Conservation (phyloP, 2,329 filamentous ascomycete genomes). For the Cladosporium sphaerospermum region DNA sequence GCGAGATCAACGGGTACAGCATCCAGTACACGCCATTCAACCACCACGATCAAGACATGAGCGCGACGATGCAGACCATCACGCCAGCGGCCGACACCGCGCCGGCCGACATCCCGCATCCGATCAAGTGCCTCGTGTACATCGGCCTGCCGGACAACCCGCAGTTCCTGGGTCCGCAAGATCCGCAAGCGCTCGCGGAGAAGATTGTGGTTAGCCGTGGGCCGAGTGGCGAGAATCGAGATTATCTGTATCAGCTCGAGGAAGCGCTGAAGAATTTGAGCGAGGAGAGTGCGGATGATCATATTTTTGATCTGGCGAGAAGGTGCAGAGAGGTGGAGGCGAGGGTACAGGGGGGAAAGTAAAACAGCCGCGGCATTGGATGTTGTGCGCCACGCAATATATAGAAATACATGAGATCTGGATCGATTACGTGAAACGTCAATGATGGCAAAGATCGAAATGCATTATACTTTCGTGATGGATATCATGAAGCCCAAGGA, state of each 20-base stretch:
- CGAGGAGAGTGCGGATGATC: constrained; percentile 68
- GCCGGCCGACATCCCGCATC: constrained; percentile 16
- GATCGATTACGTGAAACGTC: neutral
- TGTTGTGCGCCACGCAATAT: no score
- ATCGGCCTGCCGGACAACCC: constrained; percentile 91
- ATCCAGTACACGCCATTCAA: constrained; percentile 82
- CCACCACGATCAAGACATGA: constrained; percentile 45
- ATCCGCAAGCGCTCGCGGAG: constrained; percentile 68
- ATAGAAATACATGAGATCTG: neutral
- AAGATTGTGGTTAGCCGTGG: constrained; percentile 73
- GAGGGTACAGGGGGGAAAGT: neutral
- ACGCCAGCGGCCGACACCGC: constrained; percentile 13
- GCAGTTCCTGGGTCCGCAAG: constrained; percentile 82
- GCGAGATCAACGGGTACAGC: constrained; percentile 95
- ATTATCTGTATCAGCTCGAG: constrained; percentile 82
- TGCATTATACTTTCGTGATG: constrained; percentile 2
- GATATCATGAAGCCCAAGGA: constrained; percentile 3
- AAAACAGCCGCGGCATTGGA: neutral
- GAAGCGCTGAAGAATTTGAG: constrained; percentile 66
- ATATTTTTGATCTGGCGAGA: constrained; percentile 74
- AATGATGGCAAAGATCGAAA: neutral
- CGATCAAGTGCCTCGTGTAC: constrained; percentile 67
- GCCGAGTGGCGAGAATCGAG: constrained; percentile 81
- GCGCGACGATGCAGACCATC: constrained; percentile 23
- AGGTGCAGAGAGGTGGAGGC: constrained; percentile 61